These are phyloP conservation scores for Phytophthora fragariae DNA, from an alignment of 352 stramenopile genomes.

Conservation along the genomic window DNA sequence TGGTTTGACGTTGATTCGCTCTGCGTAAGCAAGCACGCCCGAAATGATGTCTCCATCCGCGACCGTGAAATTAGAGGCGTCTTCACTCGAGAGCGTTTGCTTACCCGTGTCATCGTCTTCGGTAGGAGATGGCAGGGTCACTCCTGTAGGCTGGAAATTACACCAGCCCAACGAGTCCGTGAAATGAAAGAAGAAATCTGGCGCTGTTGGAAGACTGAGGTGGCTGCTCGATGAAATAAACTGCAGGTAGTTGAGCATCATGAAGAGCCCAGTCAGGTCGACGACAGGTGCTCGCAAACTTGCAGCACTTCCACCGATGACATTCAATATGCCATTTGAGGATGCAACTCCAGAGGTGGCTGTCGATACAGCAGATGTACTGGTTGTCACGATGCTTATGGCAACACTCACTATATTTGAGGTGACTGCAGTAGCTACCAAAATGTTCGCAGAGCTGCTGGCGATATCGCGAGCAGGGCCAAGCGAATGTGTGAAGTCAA, in stretches of 20 bases:
- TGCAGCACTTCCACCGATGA: conserved; percentile 21
- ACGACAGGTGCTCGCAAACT: conserved; percentile 40
- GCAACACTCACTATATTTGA: conserved; percentile 58
- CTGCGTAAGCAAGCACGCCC: conserved; percentile 69
- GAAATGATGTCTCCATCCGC: conserved; percentile 81
- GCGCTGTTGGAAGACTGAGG: conserved; percentile 62
- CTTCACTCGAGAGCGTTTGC: conserved; percentile 37
- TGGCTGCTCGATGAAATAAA: conserved; percentile 76
- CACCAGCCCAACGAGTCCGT: conserved; percentile 76
- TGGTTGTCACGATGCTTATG: conserved; percentile 53
- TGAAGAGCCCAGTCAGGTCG: conserved; percentile 62
- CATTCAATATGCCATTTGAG: conserved; percentile 40
- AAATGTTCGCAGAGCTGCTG: conserved; percentile 56
- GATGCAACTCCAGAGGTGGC: conserved; percentile 26
- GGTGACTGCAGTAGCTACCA: conserved; percentile 60
- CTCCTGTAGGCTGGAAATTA: conserved; percentile 49
- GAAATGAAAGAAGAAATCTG: conserved; percentile 71
- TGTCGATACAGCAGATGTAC: conserved; percentile 40
- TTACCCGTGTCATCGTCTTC: conserved; percentile 21
- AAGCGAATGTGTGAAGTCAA: conserved; percentile 34
- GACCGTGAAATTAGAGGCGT: conserved; percentile 54
- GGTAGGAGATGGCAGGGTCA: not conserved
- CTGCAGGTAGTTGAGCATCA: conserved; percentile 79
- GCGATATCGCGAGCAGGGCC: conserved; percentile 43
- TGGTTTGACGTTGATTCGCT: conserved; percentile 68